These are phyloP conservation scores for Malassezia dermatis DNA, from an alignment of 1,284 basidiomycete species.

Conservation along the genomic window DNA sequence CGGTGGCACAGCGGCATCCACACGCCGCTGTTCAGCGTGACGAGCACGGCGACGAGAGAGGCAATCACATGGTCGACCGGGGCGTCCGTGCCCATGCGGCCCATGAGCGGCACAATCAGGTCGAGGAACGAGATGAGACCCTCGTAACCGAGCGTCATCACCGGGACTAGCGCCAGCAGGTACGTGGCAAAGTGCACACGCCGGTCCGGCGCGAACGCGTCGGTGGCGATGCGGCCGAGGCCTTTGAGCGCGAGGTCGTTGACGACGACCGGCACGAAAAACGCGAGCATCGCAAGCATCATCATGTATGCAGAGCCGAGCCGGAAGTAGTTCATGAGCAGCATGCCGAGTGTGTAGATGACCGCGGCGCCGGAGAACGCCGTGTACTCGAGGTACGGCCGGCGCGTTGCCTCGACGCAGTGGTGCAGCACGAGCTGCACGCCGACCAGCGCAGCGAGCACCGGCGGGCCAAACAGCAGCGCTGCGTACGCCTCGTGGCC, in stretches of 20 bases:
- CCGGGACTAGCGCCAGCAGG: slow-evolving; percentile 49
- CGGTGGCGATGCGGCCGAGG: slow-evolving; percentile 24
- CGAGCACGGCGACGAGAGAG: slow-evolving; percentile 53
- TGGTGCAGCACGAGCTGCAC: slow-evolving; percentile 59
- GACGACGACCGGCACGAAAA: slow-evolving; percentile 9
- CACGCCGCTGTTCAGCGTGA: slow-evolving; percentile 56
- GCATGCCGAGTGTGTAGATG: slow-evolving; percentile 28
- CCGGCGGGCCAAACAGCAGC: slow-evolving; percentile 67
- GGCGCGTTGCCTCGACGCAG: slow-evolving; percentile 49
- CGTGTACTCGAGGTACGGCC: slow-evolving; percentile 40
- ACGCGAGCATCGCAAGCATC: slow-evolving; percentile 53
- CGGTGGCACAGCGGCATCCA: slow-evolving; percentile 61
- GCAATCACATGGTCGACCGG: slow-evolving; percentile 81
- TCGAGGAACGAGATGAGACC: slow-evolving; percentile 62
- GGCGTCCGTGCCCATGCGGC: slow-evolving; percentile 49
- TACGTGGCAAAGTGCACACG: slow-evolving; percentile 35
- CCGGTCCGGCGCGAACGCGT: slow-evolving; percentile 26
- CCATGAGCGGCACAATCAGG: slow-evolving; percentile 81
- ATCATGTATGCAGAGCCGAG: slow-evolving; percentile 63
- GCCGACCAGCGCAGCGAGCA: slow-evolving; percentile 54
- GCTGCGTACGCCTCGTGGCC: slow-evolving; percentile 62
- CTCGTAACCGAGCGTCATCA: slow-evolving; percentile 62
- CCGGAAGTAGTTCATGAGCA: slow-evolving; percentile 54
- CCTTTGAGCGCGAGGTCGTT: slow-evolving; percentile 42
- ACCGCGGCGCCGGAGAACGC: slow-evolving; percentile 26